Evolutionary conservation across 2,329 filamentous ascomycete genomes (phyloP).

Genomic region (Arthroderma sp.): DNA sequence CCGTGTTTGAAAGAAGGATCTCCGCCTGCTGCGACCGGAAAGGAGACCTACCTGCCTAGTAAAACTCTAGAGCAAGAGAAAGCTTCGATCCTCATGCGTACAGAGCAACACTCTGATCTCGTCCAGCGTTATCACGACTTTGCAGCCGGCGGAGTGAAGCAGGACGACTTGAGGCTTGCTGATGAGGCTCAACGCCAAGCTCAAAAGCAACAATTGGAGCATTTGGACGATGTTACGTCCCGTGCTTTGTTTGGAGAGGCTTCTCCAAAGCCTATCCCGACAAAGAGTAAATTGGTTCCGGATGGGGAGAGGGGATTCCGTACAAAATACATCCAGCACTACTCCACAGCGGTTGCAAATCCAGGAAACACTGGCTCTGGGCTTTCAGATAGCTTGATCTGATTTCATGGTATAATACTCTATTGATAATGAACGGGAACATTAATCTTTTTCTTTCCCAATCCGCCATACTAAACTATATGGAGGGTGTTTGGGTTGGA

Average conservation of each 20-base stretch:
- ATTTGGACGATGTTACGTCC: slow-evolving; percentile 11
- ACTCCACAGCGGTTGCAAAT: neutral
- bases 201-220: slow-evolving; percentile 8
- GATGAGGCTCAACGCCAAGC: slow-evolving; percentile 8
- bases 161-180: slow-evolving; percentile 15
- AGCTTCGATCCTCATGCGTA: neutral
- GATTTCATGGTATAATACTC: no score
- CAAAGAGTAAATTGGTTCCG: neutral
- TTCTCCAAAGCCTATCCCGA: neutral
- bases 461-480: no score
- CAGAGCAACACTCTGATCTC: slow-evolving; percentile 8
- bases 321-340: slow-evolving; percentile 4
- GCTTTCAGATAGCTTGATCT: no score
- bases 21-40: neutral
- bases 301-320: slow-evolving; percentile 1
- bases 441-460: no score
- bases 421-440: no score
- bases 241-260: slow-evolving; percentile 10
- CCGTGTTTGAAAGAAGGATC: slow-evolving; percentile 8
- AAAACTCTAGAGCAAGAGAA: neutral
- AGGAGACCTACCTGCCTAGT: neutral
- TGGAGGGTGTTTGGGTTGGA: no score
- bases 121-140: slow-evolving; percentile 16
- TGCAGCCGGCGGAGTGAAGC: slow-evolving; percentile 20
- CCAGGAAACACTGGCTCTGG: no score